Percentiles rank a stretch among this genome's conserved stretches.
Conservation (phyloP, 805 yeast species). For the Saturnispora halmiae region DNA sequence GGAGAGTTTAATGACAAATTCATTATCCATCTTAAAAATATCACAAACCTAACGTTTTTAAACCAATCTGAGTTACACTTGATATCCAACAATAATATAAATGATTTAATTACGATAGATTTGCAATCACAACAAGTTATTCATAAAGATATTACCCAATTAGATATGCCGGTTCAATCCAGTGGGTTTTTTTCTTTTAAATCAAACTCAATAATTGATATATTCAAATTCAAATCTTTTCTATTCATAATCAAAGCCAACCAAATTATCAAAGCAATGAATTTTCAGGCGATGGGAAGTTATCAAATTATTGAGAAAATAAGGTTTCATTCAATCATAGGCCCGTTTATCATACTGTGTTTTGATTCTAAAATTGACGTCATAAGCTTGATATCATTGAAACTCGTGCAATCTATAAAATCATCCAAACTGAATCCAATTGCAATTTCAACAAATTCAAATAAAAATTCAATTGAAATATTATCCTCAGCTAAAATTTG, state of each 20-base stretch:
- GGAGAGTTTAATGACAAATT: constrained; percentile 9
- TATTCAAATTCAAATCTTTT: constrained; percentile 10
- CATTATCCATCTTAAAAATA: constrained; percentile 9
- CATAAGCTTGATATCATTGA: constrained; percentile 30
- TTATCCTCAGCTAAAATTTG: neutral
- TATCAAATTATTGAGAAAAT: constrained; percentile 15
- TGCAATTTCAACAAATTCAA: constrained; percentile 24
- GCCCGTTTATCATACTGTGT: constrained; percentile 33
- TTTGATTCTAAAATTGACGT: constrained; percentile 29
- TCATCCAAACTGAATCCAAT: constrained; percentile 10
- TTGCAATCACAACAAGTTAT: neutral
- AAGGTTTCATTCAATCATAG: constrained; percentile 25
- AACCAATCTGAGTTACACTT: constrained; percentile 5
- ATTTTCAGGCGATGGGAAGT: constrained; percentile 12
- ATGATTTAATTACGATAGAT: constrained; percentile 11
- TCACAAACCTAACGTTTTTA: constrained; percentile 5
- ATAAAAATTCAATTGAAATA: constrained; percentile 23
- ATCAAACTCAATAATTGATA: constrained; percentile 2
- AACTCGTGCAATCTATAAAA: constrained; percentile 27
- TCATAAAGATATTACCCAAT: constrained; percentile 3
- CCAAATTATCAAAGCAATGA: constrained; percentile 19
- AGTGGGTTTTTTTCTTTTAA: neutral
- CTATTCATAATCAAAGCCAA: constrained; percentile 22
- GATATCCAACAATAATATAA: constrained; percentile 7
- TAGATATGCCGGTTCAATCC: neutral